Evolutionary conservation across 225 moss, liverwort and hornwort genomes (phyloP), one percentile per base, ranked within the genome.

Genomic region (Thuidium tamariscinum): DNA sequence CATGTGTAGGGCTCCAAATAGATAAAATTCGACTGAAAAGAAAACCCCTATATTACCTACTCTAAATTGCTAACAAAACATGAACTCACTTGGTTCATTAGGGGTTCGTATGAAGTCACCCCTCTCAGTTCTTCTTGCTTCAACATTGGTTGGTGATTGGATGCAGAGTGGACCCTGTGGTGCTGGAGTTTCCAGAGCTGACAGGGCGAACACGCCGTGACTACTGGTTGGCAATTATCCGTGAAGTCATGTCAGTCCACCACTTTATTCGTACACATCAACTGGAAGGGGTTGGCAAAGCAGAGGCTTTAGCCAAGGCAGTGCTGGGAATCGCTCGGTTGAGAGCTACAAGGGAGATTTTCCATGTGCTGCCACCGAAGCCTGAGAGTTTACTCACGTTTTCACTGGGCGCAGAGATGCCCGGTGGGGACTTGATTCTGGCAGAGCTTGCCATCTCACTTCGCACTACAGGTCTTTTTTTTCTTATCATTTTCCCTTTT

Each of bases 141-240:
- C 19, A 55, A 62, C 80, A 49, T 34, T 70, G 52, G n/a, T 64
- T 73, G 59, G 51, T 63, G 63, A 51, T 62, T 61, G 83, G 62
- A 56, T 90, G 89, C 98, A 99, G 98, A 86, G 74, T 91, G 86
- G 97, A 97, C 7, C 89, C 91, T 71, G 89, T 99, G 67, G 96
- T 99, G 78, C 90, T 99, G 32, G 98, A 99, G 88, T 99, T 97
- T 85, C 98, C 98, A 70, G 98, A 99, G 83, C 87, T 99, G 73
- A 97, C 97, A 86, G 98, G 98, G 62, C 91, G 95, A 23, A 92
- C 95, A 44, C 94, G 98, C 79, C 96, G 98, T 71, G 98, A 99
- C 84, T 99, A 97, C 75, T 99, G 98, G 98, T 87, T 99, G 80
- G 88, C 97, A 65, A 95, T 94, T 16, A 96, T 99, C 81, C 95